A percentile compares a stretch with the other conserved stretches of the same genome.
Evolutionary conservation across 495 filamentous ascomycete species (phyloP).

Genomic region (Halenospora varia): DNA sequence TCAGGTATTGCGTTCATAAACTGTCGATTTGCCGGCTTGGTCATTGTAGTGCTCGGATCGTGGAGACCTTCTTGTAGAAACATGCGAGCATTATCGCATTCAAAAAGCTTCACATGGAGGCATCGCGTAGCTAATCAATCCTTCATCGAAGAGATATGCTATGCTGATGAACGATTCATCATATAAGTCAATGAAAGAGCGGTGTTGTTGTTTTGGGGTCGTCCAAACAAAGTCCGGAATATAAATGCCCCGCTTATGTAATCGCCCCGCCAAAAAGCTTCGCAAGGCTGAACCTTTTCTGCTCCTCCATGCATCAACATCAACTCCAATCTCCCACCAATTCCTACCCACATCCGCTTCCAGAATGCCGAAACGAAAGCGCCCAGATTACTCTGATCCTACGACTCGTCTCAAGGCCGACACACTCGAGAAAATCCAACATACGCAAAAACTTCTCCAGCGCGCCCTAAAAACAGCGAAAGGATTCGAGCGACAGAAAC

Average conservation of each 20-base stretch:
- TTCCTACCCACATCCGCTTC: neutral
- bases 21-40: too few species aligned
- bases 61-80: too few species aligned
- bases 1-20: neutral
- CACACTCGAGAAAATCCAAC: conserved; percentile 51
- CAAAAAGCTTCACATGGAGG: too few species aligned
- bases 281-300: conserved; percentile 16
- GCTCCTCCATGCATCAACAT: neutral
- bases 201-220: too few species aligned
- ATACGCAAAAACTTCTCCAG: conserved; percentile 56
- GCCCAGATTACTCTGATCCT: conserved; percentile 9
- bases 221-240: neutral
- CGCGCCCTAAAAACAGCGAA: conserved; percentile 74
- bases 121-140: too few species aligned
- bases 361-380: conserved; percentile 27
- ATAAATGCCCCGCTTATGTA: neutral
- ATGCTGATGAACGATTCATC: too few species aligned
- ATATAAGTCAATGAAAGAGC: too few species aligned
- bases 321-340: neutral
- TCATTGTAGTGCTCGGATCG: too few species aligned
- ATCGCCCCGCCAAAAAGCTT: neutral
- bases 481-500: conserved; percentile 86
- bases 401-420: conserved; percentile 5
- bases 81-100: too few species aligned
- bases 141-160: too few species aligned